Evolutionary conservation across 371 early-diverging fungal genomes (phyloP).

Genomic region (Rhizomucor miehei): DNA sequence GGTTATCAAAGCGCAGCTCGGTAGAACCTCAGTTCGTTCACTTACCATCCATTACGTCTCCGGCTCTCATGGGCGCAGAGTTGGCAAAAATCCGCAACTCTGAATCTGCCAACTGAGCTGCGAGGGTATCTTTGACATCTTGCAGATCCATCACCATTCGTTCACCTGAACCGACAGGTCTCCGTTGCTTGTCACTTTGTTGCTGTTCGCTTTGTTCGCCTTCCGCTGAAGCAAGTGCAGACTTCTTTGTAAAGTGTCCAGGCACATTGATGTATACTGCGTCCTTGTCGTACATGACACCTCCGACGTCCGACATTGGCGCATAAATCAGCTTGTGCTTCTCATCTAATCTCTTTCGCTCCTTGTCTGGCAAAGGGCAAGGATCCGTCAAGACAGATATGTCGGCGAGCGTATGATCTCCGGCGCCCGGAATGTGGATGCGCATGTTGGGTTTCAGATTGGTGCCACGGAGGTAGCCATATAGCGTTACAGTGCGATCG

Average conservation of each 20-base stretch:
- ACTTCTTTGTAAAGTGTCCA: slow-evolving; percentile 74
- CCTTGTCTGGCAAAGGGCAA: slow-evolving; percentile 93
- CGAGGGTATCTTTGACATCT: slow-evolving; percentile 74
- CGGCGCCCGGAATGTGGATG: slow-evolving; percentile 95
- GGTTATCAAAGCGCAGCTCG: neutral
- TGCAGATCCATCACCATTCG: slow-evolving; percentile 91
- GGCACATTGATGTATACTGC: slow-evolving; percentile 97
- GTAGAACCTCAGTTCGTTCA: slow-evolving; percentile 14
- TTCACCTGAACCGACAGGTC: slow-evolving; percentile 74
- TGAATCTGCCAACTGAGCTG: slow-evolving; percentile 73
- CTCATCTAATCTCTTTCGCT: slow-evolving; percentile 83
- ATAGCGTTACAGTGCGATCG: slow-evolving; percentile 90
- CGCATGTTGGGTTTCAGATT: slow-evolving; percentile 79
- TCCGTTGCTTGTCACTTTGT: slow-evolving; percentile 23
- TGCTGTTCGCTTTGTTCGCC: slow-evolving; percentile 21
- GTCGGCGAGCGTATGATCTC: slow-evolving; percentile 79
- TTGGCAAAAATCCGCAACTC: slow-evolving; percentile 81
- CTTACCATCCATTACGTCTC: slow-evolving; percentile 46
- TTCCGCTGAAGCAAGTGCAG: slow-evolving; percentile 44
- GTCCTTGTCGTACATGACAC: slow-evolving; percentile 98
- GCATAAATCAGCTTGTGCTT: slow-evolving; percentile 95
- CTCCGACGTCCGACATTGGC: slow-evolving; percentile 98
- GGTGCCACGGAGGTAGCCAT: slow-evolving; percentile 94
- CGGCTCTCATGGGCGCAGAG: slow-evolving; percentile 73
- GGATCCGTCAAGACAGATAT: slow-evolving; percentile 86